Percentiles rank a stretch among this genome's conserved stretches.
Evolutionary conservation across 441 rosid genomes (phyloP).

Genomic region (Dalechampia spathulata): DNA sequence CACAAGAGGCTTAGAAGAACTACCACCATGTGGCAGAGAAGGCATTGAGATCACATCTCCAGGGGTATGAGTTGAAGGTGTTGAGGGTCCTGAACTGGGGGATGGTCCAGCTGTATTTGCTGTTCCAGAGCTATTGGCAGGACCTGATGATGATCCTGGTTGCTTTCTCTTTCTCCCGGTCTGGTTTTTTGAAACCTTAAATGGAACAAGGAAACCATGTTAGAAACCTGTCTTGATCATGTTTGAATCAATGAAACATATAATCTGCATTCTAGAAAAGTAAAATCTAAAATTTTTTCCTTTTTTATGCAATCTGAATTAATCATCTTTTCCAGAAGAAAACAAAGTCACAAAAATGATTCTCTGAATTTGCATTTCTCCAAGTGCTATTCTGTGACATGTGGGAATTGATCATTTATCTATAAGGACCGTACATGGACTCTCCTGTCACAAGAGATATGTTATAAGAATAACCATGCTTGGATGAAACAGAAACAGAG

Average conservation of each 20-base stretch:
- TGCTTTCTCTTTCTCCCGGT: slow-evolving; percentile 77
- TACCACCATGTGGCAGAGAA: slow-evolving; percentile 57
- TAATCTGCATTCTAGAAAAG: too few relatives aligned
- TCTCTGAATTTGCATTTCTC: too few relatives aligned
- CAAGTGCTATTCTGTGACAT: too few relatives aligned
- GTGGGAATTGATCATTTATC: too few relatives aligned
- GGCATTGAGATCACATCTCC: slow-evolving; percentile 85
- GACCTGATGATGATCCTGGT: slow-evolving; percentile 75
- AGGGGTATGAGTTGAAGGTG: slow-evolving; percentile 86
- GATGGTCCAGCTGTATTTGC: slow-evolving; percentile 77
- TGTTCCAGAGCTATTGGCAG: slow-evolving; percentile 80
- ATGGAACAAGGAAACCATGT: slow-evolving; percentile 20
- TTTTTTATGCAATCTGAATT: not conserved
- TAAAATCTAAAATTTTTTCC: too few relatives aligned
- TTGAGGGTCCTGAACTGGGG: slow-evolving; percentile 83
- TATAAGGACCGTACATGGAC: too few relatives aligned
- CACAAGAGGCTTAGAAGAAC: slow-evolving; percentile 65
- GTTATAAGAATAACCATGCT: too few relatives aligned
- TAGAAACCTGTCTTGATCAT: slow-evolving; percentile 28
- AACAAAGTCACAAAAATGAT: too few relatives aligned
- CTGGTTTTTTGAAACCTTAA: slow-evolving; percentile 76
- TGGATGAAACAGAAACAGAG: too few relatives aligned
- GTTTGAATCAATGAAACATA: too few relatives aligned
- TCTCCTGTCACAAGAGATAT: too few relatives aligned
- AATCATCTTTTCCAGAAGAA: too few relatives aligned